Conservation (phyloP, 176 grass and related monocot genomes). For the Coix lacrymajobi region DNA sequence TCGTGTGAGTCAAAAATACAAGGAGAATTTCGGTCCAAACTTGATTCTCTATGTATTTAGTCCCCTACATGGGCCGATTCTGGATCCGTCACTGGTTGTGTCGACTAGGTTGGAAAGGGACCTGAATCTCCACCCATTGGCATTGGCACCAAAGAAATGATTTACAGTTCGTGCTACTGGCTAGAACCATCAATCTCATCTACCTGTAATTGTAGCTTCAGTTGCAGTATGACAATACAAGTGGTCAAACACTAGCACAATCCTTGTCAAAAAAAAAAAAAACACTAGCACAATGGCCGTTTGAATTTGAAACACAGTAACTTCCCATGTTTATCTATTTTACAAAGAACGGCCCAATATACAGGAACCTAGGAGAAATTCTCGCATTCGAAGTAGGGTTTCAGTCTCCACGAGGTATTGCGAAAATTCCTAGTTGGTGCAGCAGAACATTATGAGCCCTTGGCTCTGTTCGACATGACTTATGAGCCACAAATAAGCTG, state of each 20-base stretch:
- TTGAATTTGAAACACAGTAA: too few relatives aligned
- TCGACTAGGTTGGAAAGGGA: conserved; percentile 21
- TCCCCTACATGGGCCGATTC: too few relatives aligned
- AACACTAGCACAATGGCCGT: not conserved
- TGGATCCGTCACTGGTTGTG: too few relatives aligned
- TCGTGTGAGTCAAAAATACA: too few relatives aligned
- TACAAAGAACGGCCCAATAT: not conserved
- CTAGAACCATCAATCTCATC: not conserved
- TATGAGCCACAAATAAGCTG: too few relatives aligned
- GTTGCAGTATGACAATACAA: not conserved
- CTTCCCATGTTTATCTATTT: not conserved
- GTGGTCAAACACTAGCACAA: too few relatives aligned
- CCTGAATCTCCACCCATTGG: conserved; percentile 5
- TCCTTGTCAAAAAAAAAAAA: too few relatives aligned
- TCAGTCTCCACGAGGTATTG: not conserved
- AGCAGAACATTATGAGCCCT: not conserved
- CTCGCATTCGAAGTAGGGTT: not conserved
- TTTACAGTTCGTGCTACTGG: not conserved
- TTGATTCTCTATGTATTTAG: too few relatives aligned
- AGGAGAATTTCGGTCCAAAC: too few relatives aligned
- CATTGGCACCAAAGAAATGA: not conserved
- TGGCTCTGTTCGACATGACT: too few relatives aligned
- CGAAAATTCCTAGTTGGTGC: not conserved
- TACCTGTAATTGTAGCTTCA: not conserved
- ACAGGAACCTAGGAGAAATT: not conserved